These are phyloP conservation scores for Pyricularia sp. DNA, from an alignment of 2,329 filamentous ascomycete species.

Conservation along the genomic window DNA sequence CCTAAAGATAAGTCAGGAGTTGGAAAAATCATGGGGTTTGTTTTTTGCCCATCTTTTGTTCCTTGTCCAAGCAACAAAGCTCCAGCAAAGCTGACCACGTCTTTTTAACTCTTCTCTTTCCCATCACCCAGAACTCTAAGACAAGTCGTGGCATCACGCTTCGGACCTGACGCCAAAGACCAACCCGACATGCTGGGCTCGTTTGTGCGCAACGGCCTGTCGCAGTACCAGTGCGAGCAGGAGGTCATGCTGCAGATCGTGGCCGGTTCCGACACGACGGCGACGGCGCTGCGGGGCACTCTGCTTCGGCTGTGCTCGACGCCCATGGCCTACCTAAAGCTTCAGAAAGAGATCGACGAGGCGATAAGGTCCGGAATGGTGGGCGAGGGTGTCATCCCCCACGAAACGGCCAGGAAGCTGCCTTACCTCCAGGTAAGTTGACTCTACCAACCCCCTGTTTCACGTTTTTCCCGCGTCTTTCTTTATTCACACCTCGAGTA, in stretches of 20 bases:
- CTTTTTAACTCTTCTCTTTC: not conserved
- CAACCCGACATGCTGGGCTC: constrained; percentile 38
- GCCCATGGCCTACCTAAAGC: constrained; percentile 29
- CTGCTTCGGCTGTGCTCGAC: constrained; percentile 37
- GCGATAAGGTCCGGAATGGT: constrained; percentile 20
- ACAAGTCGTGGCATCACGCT: constrained; percentile 31
- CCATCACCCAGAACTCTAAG: constrained; percentile 23
- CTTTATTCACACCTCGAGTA: not conserved
- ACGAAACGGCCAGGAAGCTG: constrained; percentile 19
- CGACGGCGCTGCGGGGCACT: constrained; percentile 37
- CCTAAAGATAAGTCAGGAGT: constrained; percentile 16
- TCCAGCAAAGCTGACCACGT: not conserved
- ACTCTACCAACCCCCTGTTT: not conserved
- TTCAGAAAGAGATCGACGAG: constrained; percentile 34
- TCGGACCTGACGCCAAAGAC: constrained; percentile 26
- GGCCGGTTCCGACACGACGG: constrained; percentile 39
- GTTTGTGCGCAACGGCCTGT: constrained; percentile 21
- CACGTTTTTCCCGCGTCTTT: not conserved
- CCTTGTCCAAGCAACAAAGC: not conserved
- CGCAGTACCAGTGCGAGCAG: constrained; percentile 17
- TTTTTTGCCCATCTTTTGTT: not conserved
- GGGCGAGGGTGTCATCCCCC: constrained; percentile 17
- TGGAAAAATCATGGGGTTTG: constrained; percentile 16
- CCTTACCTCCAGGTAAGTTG: constrained; percentile 13
- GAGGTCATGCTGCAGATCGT: constrained; percentile 20